These are phyloP conservation scores for Neocatenulostroma microsporum DNA, from an alignment of 2,329 filamentous ascomycete species.

Conservation along the genomic window DNA sequence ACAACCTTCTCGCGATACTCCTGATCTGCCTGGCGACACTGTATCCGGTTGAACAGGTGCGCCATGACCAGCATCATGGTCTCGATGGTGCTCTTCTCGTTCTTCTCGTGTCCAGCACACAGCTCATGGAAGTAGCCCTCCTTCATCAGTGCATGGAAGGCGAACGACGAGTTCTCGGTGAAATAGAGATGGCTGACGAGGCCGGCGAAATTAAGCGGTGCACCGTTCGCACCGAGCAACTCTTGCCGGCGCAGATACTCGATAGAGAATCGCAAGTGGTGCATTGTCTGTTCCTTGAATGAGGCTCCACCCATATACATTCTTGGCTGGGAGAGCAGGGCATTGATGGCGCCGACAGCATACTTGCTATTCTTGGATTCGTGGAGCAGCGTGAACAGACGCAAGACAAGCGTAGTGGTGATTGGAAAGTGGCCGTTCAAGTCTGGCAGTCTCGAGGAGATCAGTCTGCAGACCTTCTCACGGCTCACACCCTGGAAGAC, in stretches of 20 bases:
- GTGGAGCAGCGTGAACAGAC: slow-evolving; percentile 59
- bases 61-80: slow-evolving; percentile 61
- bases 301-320: slow-evolving; percentile 63
- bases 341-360: slow-evolving; percentile 55
- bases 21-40: slow-evolving; percentile 40
- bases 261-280: slow-evolving; percentile 72
- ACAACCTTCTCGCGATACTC: slow-evolving; percentile 44
- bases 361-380: slow-evolving; percentile 57
- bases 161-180: slow-evolving; percentile 66
- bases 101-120: slow-evolving; percentile 49
- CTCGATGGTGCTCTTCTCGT: slow-evolving; percentile 45
- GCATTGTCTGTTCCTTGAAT: slow-evolving; percentile 60
- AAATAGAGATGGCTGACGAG: slow-evolving; percentile 67
- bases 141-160: slow-evolving; percentile 66
- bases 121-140: slow-evolving; percentile 62
- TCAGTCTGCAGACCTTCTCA: slow-evolving; percentile 57
- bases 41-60: slow-evolving; percentile 60
- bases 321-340: slow-evolving; percentile 60
- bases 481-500: slow-evolving; percentile 62
- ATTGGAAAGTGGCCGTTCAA: slow-evolving; percentile 71
- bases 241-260: slow-evolving; percentile 66
- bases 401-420: slow-evolving; percentile 63
- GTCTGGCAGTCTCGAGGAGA: slow-evolving; percentile 66
- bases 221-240: slow-evolving; percentile 54
- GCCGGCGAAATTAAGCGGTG: slow-evolving; percentile 64